Percentiles rank a stretch among this genome's conserved stretches.
Evolutionary conservation across 2,329 filamentous ascomycete genomes (phyloP).

Genomic region (Alternaria dauci): DNA sequence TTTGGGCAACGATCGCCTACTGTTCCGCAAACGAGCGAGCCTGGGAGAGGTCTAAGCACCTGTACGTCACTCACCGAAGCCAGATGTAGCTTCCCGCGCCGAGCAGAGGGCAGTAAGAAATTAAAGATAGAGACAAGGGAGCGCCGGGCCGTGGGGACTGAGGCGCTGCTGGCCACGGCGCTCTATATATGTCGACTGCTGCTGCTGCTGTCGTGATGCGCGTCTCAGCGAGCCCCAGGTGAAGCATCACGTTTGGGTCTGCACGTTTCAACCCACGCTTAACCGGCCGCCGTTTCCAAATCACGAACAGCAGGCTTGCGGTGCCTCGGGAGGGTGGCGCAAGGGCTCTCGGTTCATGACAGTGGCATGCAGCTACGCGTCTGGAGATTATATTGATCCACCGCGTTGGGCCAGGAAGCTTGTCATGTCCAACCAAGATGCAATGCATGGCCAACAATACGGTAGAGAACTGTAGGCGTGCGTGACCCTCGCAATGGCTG

Average conservation of each 20-base stretch:
- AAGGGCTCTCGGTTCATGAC: constrained; percentile 4
- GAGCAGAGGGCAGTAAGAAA: constrained; percentile 10
- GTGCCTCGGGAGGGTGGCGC: constrained; percentile 5
- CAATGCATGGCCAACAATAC: background rate
- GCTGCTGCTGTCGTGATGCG: constrained; percentile 3
- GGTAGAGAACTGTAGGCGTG: background rate
- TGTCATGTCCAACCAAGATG: constrained; percentile 11
- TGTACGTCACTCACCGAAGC: constrained; percentile 38
- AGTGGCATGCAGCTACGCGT: background rate
- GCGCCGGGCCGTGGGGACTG: constrained; percentile 14
- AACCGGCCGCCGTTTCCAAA: constrained; percentile 12
- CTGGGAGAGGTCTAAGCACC: constrained; percentile 27
- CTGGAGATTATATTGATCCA: constrained; percentile 14
- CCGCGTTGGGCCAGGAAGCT: constrained; percentile 22
- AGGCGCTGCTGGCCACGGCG: constrained; percentile 13
- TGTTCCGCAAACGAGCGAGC: constrained; percentile 33
- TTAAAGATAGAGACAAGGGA: constrained; percentile 7
- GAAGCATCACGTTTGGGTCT: constrained; percentile 34
- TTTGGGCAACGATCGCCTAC: constrained; percentile 38
- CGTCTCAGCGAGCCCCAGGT: constrained; percentile 34
- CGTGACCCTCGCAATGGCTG: background rate
- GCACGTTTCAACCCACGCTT: constrained; percentile 31
- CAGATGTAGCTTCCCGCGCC: constrained; percentile 26
- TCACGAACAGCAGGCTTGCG: constrained; percentile 9
- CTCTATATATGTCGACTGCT: constrained; percentile 20